Base-by-base conservation (phyloP, 352 stramenopile species). In the Phytophthora agathidicida region DNA sequence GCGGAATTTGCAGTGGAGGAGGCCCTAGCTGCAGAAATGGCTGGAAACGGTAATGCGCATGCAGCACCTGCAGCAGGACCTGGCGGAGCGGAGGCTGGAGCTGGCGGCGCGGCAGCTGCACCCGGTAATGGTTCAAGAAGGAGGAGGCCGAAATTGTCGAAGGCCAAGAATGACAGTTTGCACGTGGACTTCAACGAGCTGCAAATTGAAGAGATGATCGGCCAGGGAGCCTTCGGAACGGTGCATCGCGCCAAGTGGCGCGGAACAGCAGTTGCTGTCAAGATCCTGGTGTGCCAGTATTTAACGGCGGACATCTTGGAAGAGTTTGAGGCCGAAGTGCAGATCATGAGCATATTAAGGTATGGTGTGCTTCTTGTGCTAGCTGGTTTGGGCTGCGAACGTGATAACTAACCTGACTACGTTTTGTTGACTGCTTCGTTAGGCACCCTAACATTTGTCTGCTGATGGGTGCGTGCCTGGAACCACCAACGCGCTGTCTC, bases 301-400 rank as follows among this genome's bases (percentile, higher is more conserved):
- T 50, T 95, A 30, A 94, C 84, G 1, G 67, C 73, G n/a, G 86
- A 95, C 39, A 89, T 95, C 26, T 57, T 95, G 31, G 84, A 93
- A 68, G 86, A 95, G 44, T 95, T 95, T 37, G 86, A 93, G 52
- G 89, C 86, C 1, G 86, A 95, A 64, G 86, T 95, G 52, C 82
- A 95, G 75, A 93, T 95, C 67, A 95, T 95, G 86, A 95, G 83
- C 67, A 93, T 94, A 36, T 65, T 94, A 56, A 73, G 86, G 86
- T 94, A 74, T 22, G 30, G 9, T 27, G 41, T 47, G 3, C 3
- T 49, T 28, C 14, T 20, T 10, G 1, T 60, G 22, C 23, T 13
- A 23, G 14, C 7, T n/a, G 8, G 27, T 20, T 41, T 55, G n/a
- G 26, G 38, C 23, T 44, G 28, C 45, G 17, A 22, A 28, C 16